A percentile compares a stretch with the other conserved stretches of the same genome.
These are phyloP conservation scores for Ehretia macrophylla DNA, from an alignment of 257 asterid species.

Conservation along the genomic window DNA sequence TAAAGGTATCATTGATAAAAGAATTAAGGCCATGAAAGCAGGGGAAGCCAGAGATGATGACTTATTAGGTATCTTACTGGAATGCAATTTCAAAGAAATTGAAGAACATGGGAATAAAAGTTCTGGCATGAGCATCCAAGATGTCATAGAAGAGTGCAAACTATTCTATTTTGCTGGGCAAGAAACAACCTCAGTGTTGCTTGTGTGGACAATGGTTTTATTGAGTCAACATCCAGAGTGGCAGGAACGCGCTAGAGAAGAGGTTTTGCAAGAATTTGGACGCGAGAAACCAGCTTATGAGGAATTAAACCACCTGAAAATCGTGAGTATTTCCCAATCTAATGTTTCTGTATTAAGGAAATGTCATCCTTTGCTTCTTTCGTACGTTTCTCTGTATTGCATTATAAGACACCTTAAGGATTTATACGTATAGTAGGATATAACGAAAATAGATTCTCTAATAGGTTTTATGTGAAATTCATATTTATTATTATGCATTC, in stretches of 20 bases:
- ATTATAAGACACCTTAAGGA: too few relatives aligned
- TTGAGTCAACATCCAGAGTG: slow-evolving; percentile 13
- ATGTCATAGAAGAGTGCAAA: slow-evolving; percentile 16
- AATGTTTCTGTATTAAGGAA: not conserved
- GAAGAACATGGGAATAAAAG: slow-evolving; percentile 13
- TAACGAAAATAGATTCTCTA: too few relatives aligned
- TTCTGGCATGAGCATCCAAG: slow-evolving; percentile 15
- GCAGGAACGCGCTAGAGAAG: slow-evolving; percentile 23
- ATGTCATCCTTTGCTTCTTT: too few relatives aligned
- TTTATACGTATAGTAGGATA: too few relatives aligned
- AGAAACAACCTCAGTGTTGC: slow-evolving; percentile 19
- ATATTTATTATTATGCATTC: too few relatives aligned
- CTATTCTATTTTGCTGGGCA: slow-evolving; percentile 21
- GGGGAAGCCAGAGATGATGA: slow-evolving; percentile 13
- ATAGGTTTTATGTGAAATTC: too few relatives aligned
- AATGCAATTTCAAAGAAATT: slow-evolving; percentile 16
- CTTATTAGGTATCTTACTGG: slow-evolving; percentile 19
- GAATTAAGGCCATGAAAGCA: slow-evolving; percentile 12
- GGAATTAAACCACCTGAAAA: not conserved
- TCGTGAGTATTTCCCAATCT: not conserved
- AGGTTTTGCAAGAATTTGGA: slow-evolving; percentile 14
- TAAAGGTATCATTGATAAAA: slow-evolving; percentile 1
- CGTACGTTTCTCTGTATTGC: not conserved
- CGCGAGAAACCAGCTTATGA: not conserved
- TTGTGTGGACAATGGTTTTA: slow-evolving; percentile 20